Conservation (phyloP, 805 yeast species). For the Metschnikowia peoriensis region DNA sequence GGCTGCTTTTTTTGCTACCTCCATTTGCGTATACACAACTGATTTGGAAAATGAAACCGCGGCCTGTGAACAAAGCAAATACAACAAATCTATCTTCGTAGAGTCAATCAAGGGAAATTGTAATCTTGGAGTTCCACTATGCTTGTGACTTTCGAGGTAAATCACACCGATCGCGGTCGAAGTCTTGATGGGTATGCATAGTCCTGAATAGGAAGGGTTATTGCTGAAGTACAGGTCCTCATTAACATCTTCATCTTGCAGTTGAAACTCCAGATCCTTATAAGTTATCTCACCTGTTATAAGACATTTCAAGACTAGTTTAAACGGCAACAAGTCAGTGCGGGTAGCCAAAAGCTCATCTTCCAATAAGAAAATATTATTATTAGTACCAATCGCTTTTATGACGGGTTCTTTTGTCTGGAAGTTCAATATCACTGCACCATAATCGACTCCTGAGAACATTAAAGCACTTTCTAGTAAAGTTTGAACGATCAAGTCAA, state of each 20-base stretch:
- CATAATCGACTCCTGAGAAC: conserved; percentile 35
- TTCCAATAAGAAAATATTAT: conserved; percentile 23
- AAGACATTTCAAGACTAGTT: conserved; percentile 37
- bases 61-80: conserved; percentile 49
- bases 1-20: conserved; percentile 40
- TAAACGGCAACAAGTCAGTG: conserved; percentile 43
- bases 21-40: conserved; percentile 46
- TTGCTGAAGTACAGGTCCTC: conserved; percentile 41
- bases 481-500: conserved; percentile 34
- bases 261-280: conserved; percentile 30
- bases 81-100: conserved; percentile 38
- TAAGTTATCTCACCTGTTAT: conserved; percentile 35
- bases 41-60: conserved; percentile 52
- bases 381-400: conserved; percentile 29
- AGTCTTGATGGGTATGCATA: conserved; percentile 47
- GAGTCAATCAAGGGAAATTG: conserved; percentile 19
- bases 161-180: conserved; percentile 44
- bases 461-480: conserved; percentile 38
- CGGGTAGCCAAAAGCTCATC: conserved; percentile 38
- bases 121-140: conserved; percentile 7
- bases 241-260: conserved; percentile 26
- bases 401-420: conserved; percentile 24
- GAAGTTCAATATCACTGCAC: conserved; percentile 27
- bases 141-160: conserved; percentile 35
- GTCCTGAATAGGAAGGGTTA: conserved; percentile 31